These are phyloP conservation scores for Dactylonectria estremocensis DNA, from an alignment of 2,329 filamentous ascomycete genomes.

Conservation along the genomic window DNA sequence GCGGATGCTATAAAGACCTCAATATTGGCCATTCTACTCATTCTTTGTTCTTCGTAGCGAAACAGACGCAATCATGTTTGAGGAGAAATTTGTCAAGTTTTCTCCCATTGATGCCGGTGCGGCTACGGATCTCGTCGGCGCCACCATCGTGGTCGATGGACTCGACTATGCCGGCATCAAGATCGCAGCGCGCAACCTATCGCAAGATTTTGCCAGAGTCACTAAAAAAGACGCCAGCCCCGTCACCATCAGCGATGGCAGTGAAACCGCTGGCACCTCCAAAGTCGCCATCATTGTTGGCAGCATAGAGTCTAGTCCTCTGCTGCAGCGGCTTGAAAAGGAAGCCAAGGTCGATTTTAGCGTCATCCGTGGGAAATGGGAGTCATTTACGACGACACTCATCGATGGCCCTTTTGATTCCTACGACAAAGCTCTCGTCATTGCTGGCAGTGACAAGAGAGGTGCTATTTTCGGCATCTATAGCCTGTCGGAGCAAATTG, in stretches of 20 bases:
- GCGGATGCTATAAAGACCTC: no score
- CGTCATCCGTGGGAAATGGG: no score
- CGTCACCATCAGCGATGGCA: not conserved
- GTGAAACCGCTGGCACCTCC: not conserved
- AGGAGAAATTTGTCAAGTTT: conserved; percentile 31
- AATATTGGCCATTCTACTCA: no score
- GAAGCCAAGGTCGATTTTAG: not conserved
- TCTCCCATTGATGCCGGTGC: not conserved
- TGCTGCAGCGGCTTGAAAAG: conserved; percentile 8
- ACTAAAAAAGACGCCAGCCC: conserved; percentile 13
- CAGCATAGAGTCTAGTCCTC: conserved; percentile 5
- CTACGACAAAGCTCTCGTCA: no score
- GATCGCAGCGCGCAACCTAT: conserved; percentile 32
- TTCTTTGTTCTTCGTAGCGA: no score
- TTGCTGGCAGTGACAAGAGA: conserved; percentile 61
- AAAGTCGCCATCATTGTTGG: conserved; percentile 20
- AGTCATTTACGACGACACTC: no score
- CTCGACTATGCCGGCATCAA: conserved; percentile 30
- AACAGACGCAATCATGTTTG: conserved; percentile 26
- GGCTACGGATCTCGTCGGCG: conserved; percentile 25
- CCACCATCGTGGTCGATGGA: conserved; percentile 32
- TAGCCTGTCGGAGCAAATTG: no score
- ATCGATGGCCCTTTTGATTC: no score
- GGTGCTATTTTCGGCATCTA: conserved; percentile 61
- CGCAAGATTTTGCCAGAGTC: conserved; percentile 30